Evolutionary conservation across 805 yeast species (phyloP).

Genomic region (Candida anglica): DNA sequence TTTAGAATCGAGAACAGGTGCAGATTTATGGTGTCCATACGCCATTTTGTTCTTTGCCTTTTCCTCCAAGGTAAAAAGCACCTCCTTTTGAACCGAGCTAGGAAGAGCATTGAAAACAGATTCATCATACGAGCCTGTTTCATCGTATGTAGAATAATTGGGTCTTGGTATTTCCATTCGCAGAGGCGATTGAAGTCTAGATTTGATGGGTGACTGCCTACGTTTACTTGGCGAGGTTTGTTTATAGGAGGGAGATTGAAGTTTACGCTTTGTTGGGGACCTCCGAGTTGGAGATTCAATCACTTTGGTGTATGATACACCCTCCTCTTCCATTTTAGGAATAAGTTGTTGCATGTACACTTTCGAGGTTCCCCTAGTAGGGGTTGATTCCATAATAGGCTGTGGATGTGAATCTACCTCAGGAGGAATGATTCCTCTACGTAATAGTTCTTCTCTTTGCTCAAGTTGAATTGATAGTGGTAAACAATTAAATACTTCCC

Average conservation of each 20-base stretch:
- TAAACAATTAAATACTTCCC: slow-evolving; percentile 58
- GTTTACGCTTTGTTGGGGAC: slow-evolving; percentile 5
- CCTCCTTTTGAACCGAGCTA: slow-evolving; percentile 31
- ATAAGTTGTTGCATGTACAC: slow-evolving; percentile 34
- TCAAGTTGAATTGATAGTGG: slow-evolving; percentile 69
- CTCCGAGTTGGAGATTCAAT: slow-evolving; percentile 25
- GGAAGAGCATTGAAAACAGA: slow-evolving; percentile 36
- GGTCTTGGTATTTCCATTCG: slow-evolving; percentile 8
- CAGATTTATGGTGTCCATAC: too few relatives aligned
- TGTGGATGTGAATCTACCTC: too few relatives aligned
- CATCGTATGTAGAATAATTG: slow-evolving; percentile 12
- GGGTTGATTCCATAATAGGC: too few relatives aligned
- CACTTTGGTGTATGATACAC: slow-evolving; percentile 29
- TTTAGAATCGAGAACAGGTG: not conserved
- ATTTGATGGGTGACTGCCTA: slow-evolving; percentile 10
- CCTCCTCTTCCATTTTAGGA: slow-evolving; percentile 26
- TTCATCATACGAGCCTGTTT: slow-evolving; percentile 29
- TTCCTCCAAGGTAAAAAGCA: slow-evolving; percentile 30
- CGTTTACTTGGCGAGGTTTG: slow-evolving; percentile 19
- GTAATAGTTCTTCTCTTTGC: slow-evolving; percentile 46
- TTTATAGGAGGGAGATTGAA: too few relatives aligned
- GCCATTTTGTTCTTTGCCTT: slow-evolving; percentile 12
- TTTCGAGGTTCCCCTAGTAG: slow-evolving; percentile 13
- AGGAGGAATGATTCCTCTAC: slow-evolving; percentile 40
- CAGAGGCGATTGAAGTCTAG: slow-evolving; percentile 8